Percentiles rank a stretch among this genome's conserved stretches.
These are phyloP conservation scores for Jamesozyma lodderae DNA, from an alignment of 805 yeast genomes.

Conservation along the genomic window DNA sequence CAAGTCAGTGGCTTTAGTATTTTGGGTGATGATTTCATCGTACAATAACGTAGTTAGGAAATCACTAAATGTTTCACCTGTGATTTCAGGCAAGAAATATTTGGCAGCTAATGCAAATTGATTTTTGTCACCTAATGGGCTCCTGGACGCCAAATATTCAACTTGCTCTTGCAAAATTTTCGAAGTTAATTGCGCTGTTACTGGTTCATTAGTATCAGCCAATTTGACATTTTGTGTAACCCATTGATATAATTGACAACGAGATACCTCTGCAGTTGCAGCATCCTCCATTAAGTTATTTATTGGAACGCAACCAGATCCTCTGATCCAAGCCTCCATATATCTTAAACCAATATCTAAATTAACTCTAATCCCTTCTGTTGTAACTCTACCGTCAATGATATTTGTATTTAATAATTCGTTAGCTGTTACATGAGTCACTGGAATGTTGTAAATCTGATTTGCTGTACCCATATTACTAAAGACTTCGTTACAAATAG, in stretches of 20 bases:
- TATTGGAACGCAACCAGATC: slow-evolving; percentile 79
- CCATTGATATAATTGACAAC: slow-evolving; percentile 80
- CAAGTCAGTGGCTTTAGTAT: neutral
- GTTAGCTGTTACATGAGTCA: slow-evolving; percentile 29
- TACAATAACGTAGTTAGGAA: slow-evolving; percentile 70
- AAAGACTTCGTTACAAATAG: slow-evolving; percentile 63
- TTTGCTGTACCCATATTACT: slow-evolving; percentile 77
- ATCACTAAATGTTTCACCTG: slow-evolving; percentile 64
- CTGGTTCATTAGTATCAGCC: slow-evolving; percentile 47
- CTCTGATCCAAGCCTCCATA: slow-evolving; percentile 81
- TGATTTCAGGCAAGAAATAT: slow-evolving; percentile 63
- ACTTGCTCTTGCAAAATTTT: slow-evolving; percentile 55
- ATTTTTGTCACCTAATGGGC: slow-evolving; percentile 39
- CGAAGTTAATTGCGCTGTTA: slow-evolving; percentile 53
- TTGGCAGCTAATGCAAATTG: slow-evolving; percentile 62
- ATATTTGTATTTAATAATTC: slow-evolving; percentile 60
- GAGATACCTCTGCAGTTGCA: slow-evolving; percentile 79
- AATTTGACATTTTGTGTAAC: slow-evolving; percentile 57
- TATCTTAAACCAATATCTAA: slow-evolving; percentile 69
- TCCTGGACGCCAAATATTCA: slow-evolving; percentile 37
- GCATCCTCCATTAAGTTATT: slow-evolving; percentile 85
- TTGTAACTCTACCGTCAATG: slow-evolving; percentile 55
- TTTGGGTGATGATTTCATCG: slow-evolving; percentile 41
- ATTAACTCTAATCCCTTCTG: slow-evolving; percentile 61
- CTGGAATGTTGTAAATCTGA: slow-evolving; percentile 50